Conservation (phyloP, 2,329 filamentous ascomycete genomes). For the Pseudocercospora eumusae region DNA sequence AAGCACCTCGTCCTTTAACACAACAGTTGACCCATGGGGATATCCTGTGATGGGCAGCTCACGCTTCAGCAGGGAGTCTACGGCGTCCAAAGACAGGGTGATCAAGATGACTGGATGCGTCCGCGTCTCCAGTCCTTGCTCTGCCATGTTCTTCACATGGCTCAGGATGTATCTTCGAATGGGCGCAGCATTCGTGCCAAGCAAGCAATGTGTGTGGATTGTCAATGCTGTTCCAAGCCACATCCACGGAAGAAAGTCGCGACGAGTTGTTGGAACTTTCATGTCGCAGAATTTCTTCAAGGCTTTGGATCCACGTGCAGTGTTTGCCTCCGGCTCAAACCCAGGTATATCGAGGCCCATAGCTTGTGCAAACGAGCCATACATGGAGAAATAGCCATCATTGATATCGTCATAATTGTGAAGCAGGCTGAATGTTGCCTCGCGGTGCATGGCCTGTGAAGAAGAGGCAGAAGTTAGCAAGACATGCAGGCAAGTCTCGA, state of each 20-base stretch:
- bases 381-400: slow-evolving; percentile 15
- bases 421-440: background rate
- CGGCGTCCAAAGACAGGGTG: slow-evolving; percentile 10
- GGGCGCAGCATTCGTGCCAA: slow-evolving; percentile 9
- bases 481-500: background rate
- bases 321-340: slow-evolving; percentile 7
- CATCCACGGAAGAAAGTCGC: slow-evolving; percentile 15
- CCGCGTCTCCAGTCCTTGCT: background rate
- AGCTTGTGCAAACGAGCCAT: slow-evolving; percentile 8
- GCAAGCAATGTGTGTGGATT: slow-evolving; percentile 10
- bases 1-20: background rate
- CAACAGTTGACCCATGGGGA: background rate
- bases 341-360: slow-evolving; percentile 6
- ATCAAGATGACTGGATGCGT: slow-evolving; percentile 11
- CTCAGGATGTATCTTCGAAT: slow-evolving; percentile 9
- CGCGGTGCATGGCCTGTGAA: background rate
- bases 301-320: slow-evolving; percentile 1
- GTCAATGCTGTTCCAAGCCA: slow-evolving; percentile 12
- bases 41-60: slow-evolving; percentile 5
- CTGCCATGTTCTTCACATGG: slow-evolving; percentile 4
- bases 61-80: slow-evolving; percentile 9
- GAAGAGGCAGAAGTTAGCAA: background rate
- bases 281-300: slow-evolving; percentile 8
- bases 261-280: background rate
- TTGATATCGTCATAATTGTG: slow-evolving; percentile 13